phyloP scores from a whole-genome alignment of 768 basidiomycete species.

The Saitozyma sp. region DNA sequence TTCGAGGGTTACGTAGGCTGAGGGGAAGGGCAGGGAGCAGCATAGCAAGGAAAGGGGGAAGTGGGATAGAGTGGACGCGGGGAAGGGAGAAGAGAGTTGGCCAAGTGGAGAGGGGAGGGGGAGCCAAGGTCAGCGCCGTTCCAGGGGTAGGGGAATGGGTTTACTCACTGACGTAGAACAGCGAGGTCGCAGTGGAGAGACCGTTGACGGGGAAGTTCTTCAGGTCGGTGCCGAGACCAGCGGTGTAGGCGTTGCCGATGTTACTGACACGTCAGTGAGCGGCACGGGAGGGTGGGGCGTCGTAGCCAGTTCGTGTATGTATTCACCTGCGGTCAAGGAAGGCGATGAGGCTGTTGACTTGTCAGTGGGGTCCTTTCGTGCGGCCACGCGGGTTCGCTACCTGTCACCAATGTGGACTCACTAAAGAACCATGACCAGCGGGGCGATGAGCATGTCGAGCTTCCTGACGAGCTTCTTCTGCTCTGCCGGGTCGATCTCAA shows the following conservation, averaged over 20 bases:
- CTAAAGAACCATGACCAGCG: conserved; percentile 62
- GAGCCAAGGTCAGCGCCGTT: no score
- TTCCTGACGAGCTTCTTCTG: conserved; percentile 36
- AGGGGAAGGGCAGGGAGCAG: conserved; percentile 44
- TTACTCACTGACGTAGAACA: conserved; percentile 62
- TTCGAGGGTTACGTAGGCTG: conserved; percentile 55
- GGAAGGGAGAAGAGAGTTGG: no score
- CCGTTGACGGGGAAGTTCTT: conserved; percentile 1
- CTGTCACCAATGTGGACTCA: neutral
- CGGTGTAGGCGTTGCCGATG: conserved; percentile 23
- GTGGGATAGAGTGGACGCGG: no score
- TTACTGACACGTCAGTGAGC: conserved; percentile 5
- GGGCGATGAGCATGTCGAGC: conserved; percentile 58
- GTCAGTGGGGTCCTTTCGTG: no score
- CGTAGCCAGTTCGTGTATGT: no score
- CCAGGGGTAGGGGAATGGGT: neutral
- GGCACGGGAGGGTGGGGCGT: no score
- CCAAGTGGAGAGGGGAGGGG: no score
- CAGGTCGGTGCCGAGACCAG: neutral
- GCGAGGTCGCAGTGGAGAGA: neutral
- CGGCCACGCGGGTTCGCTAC: no score
- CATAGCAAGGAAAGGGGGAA: no score
- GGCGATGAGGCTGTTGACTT: no score
- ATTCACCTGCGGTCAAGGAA: no score
- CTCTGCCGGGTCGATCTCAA: conserved; percentile 21